Conservation (phyloP, 495 filamentous ascomycete genomes). For the Talaromyces stipitatus region DNA sequence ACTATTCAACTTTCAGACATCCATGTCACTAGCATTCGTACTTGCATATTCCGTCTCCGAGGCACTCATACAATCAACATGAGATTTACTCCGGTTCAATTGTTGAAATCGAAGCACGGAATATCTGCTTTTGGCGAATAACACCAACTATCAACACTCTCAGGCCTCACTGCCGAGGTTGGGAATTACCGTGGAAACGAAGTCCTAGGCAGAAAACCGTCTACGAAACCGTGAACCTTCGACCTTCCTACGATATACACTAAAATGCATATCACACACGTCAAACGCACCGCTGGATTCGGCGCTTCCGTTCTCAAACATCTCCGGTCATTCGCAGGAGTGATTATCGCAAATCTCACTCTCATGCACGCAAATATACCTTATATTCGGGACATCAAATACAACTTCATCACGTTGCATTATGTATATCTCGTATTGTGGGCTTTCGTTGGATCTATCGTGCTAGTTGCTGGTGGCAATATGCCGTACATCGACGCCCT, state of each 20-base stretch:
- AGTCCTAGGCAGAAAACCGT: neutral
- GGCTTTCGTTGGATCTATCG: slow-evolving; percentile 62
- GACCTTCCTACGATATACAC: neutral
- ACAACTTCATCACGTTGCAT: slow-evolving; percentile 69
- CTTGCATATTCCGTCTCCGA: neutral
- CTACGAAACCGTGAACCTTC: neutral
- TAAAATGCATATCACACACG: neutral
- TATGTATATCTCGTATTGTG: slow-evolving; percentile 75
- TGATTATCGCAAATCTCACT: neutral
- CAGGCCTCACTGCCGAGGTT: neutral
- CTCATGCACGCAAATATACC: slow-evolving; percentile 4
- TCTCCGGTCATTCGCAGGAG: neutral
- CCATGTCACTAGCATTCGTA: neutral
- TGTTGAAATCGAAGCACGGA: neutral
- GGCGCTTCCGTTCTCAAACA: neutral
- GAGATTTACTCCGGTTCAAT: neutral
- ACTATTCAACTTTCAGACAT: neutral
- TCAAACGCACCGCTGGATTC: neutral
- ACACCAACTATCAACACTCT: neutral
- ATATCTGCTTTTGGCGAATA: neutral
- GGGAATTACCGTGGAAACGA: neutral
- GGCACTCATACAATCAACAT: neutral
- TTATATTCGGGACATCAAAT: slow-evolving; percentile 1
- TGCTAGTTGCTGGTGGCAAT: slow-evolving; percentile 56
- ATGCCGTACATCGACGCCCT: slow-evolving; percentile 83